Conservation (phyloP, 768 basidiomycete species). For the Lepiota venenata region DNA sequence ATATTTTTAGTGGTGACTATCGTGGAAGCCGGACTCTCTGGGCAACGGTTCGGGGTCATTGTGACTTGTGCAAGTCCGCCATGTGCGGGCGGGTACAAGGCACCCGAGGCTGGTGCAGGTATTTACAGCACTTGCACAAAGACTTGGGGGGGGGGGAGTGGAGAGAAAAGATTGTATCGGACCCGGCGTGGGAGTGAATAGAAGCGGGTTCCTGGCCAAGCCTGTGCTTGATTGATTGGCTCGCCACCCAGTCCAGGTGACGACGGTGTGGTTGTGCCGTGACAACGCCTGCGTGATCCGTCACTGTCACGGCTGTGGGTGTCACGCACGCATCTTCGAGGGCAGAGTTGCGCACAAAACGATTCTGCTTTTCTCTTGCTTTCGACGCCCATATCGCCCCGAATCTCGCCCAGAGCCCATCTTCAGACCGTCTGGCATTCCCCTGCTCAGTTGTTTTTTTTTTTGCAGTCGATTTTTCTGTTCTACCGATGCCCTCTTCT, state of each 20-base stretch:
- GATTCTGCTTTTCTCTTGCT: conserved; percentile 6
- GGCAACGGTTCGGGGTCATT: no score
- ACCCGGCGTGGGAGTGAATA: background rate
- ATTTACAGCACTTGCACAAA: no score
- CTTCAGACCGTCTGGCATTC: background rate
- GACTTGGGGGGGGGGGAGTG: no score
- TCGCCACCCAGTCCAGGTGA: no score
- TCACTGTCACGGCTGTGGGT: conserved; percentile 3
- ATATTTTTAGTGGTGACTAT: conserved; percentile 4
- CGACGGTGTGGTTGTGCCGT: no score
- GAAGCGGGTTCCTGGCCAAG: background rate
- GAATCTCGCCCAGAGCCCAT: background rate
- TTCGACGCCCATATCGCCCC: conserved; percentile 7
- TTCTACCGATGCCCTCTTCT: background rate
- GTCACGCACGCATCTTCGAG: conserved; percentile 12
- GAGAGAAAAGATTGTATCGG: background rate
- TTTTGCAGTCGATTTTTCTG: background rate
- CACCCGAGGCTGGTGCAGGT: no score
- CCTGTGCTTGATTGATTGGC: background rate
- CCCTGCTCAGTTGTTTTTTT: background rate
- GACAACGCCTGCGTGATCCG: background rate
- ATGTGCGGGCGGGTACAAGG: no score
- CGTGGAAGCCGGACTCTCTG: background rate
- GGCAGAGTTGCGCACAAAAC: conserved; percentile 3
- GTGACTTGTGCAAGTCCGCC: no score